Conservation (phyloP, 768 basidiomycete species). For the Dioszegia aurantiaca region DNA sequence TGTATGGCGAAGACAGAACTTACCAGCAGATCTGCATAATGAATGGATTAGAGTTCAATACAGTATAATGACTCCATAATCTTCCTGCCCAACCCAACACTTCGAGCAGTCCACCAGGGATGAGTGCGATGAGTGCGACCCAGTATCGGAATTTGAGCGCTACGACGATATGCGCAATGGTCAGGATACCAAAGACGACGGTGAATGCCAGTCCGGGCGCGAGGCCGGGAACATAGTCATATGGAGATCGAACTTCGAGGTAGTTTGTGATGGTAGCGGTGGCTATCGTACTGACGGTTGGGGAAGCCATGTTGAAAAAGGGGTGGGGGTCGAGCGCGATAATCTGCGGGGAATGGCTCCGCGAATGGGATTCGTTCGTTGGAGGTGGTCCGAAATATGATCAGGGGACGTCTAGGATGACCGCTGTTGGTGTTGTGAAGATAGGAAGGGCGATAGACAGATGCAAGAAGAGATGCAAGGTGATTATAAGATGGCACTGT, state of each 20-base stretch:
- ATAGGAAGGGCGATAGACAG: no score
- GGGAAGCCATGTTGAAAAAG: not conserved
- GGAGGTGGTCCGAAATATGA: no score
- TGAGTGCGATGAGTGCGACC: slow-evolving; percentile 30
- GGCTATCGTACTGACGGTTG: not conserved
- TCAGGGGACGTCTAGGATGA: no score
- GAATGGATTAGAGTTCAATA: slow-evolving; percentile 30
- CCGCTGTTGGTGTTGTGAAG: no score
- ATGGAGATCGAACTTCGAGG: slow-evolving; percentile 22
- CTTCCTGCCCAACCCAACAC: slow-evolving; percentile 48
- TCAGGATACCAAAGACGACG: slow-evolving; percentile 37
- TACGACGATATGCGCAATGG: slow-evolving; percentile 30
- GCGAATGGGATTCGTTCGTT: no score
- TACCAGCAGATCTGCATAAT: slow-evolving; percentile 40
- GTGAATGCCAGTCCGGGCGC: slow-evolving; percentile 44
- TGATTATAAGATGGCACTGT: no score
- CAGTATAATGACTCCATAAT: slow-evolving; percentile 37
- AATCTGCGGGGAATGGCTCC: no score
- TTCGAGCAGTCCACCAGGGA: slow-evolving; percentile 35
- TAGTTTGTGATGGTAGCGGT: slow-evolving; percentile 6
- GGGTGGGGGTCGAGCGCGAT: not conserved
- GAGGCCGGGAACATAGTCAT: slow-evolving; percentile 38
- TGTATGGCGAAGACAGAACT: not conserved
- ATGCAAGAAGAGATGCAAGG: no score
- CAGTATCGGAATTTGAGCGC: slow-evolving; percentile 40